A percentile compares a stretch with the other conserved stretches of the same genome.
Evolutionary conservation across 2,329 filamentous ascomycete species (phyloP).

Genomic region (Arthrobotrys megalospora): DNA sequence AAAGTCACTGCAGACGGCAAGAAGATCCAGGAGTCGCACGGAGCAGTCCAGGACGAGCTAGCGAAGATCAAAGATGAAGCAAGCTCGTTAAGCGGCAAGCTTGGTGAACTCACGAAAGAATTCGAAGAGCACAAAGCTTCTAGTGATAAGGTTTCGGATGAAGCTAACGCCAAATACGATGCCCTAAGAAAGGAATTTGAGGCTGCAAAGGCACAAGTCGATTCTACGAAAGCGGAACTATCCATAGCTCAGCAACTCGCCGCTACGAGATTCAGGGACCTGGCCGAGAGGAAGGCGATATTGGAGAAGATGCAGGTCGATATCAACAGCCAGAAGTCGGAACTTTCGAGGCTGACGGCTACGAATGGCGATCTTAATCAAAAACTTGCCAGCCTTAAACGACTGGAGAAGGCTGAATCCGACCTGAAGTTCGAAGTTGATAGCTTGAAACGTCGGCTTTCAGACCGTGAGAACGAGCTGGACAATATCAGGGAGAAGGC

Average conservation of each 20-base stretch:
- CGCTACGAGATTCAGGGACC: constrained; percentile 87
- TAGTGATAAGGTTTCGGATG: constrained; percentile 69
- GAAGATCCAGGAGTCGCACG: constrained; percentile 64
- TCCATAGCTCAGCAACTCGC: constrained; percentile 88
- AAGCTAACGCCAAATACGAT: constrained; percentile 67
- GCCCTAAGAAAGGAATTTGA: constrained; percentile 73
- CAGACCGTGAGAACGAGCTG: constrained; percentile 83
- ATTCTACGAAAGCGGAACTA: constrained; percentile 83
- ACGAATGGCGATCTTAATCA: constrained; percentile 81
- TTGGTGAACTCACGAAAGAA: constrained; percentile 41
- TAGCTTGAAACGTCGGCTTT: constrained; percentile 77
- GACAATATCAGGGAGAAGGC: constrained; percentile 84
- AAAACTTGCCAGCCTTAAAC: constrained; percentile 76
- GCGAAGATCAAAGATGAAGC: constrained; percentile 63
- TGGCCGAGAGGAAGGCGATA: constrained; percentile 83
- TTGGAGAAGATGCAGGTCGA: constrained; percentile 90
- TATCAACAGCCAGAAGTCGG: constrained; percentile 81
- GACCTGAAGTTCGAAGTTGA: constrained; percentile 83
- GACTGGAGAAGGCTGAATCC: constrained; percentile 85
- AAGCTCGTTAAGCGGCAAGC: constrained; percentile 66
- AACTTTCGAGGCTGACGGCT: constrained; percentile 80
- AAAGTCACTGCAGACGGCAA: constrained; percentile 55
- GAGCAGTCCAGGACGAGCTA: constrained; percentile 64
- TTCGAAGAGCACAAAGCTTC: constrained; percentile 47
- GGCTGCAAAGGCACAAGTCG: constrained; percentile 78